These are phyloP conservation scores for Cocos nucifera DNA, from an alignment of 176 grass and related monocot species.

Conservation along the genomic window DNA sequence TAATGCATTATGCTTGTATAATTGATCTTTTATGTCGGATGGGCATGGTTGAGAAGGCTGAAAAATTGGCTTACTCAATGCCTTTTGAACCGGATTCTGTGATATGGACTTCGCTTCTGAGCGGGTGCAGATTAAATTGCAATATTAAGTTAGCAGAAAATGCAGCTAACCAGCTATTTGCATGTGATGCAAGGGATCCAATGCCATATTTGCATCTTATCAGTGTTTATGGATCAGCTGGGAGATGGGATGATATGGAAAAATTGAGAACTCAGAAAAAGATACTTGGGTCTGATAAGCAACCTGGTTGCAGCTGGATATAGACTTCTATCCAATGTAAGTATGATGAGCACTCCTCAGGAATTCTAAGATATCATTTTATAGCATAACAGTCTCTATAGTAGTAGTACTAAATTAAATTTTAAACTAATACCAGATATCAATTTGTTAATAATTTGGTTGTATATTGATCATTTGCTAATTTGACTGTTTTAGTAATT, in stretches of 20 bases:
- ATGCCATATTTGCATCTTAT: slow-evolving; percentile 60
- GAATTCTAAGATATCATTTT: not conserved
- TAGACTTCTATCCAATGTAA: slow-evolving; percentile 7
- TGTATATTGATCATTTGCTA: too few relatives aligned
- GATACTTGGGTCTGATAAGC: slow-evolving; percentile 7
- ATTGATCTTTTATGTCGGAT: slow-evolving; percentile 43
- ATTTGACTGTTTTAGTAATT: too few relatives aligned
- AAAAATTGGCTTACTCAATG: slow-evolving; percentile 46
- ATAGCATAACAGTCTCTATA: too few relatives aligned
- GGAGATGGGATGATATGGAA: slow-evolving; percentile 30
- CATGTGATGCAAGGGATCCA: slow-evolving; percentile 23
- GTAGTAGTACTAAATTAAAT: too few relatives aligned
- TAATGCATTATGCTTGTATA: slow-evolving; percentile 57
- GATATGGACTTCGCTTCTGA: slow-evolving; percentile 66
- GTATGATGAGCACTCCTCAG: not conserved
- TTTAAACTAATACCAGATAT: too few relatives aligned
- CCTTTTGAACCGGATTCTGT: slow-evolving; percentile 52
- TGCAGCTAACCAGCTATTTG: slow-evolving; percentile 35
- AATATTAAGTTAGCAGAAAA: slow-evolving; percentile 34
- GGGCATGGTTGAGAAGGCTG: slow-evolving; percentile 39
- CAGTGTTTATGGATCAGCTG: slow-evolving; percentile 28
- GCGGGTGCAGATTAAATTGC: slow-evolving; percentile 33
- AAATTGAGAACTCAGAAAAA: slow-evolving; percentile 36
- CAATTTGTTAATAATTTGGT: too few relatives aligned
- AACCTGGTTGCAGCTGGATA: slow-evolving; percentile 43